Percentiles rank a stretch among this genome's conserved stretches.
Conservation (phyloP, 2,329 filamentous ascomycete genomes). For the Calonectria pseudoturangicola region DNA sequence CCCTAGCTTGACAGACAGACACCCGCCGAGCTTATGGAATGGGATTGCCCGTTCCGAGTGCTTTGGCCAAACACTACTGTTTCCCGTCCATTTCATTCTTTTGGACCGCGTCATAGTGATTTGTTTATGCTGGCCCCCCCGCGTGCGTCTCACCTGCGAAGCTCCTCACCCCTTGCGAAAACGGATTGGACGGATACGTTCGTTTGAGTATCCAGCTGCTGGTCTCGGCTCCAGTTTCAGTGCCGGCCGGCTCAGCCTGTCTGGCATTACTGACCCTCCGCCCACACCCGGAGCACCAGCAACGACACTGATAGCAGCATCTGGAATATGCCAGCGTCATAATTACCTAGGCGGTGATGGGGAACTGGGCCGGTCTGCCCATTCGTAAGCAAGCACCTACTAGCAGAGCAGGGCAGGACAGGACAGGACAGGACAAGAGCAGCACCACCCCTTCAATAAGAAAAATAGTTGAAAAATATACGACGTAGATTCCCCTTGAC, state of each 20-base stretch:
- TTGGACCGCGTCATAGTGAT: slow-evolving; percentile 17
- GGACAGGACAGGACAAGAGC: not conserved
- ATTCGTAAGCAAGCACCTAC: slow-evolving; percentile 27
- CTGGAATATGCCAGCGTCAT: slow-evolving; percentile 33
- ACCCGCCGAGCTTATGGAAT: slow-evolving; percentile 47
- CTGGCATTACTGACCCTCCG: slow-evolving; percentile 21
- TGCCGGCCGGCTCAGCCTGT: slow-evolving; percentile 31
- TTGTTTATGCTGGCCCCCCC: slow-evolving; percentile 11
- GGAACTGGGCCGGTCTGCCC: slow-evolving; percentile 2
- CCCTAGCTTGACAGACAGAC: slow-evolving; percentile 33
- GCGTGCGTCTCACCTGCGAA: slow-evolving; percentile 26
- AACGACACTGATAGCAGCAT: slow-evolving; percentile 21
- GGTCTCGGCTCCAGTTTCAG: slow-evolving; percentile 35
- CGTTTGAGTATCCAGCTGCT: slow-evolving; percentile 28
- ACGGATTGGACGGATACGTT: slow-evolving; percentile 13
- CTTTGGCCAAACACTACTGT: slow-evolving; percentile 39
- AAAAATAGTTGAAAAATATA: not conserved
- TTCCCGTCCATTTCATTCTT: slow-evolving; percentile 23
- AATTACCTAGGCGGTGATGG: slow-evolving; percentile 11
- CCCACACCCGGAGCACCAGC: slow-evolving; percentile 33
- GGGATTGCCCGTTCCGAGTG: slow-evolving; percentile 49
- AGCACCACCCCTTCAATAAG: slow-evolving; percentile 5
- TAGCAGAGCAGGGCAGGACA: no score
- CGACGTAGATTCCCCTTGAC: slow-evolving; percentile 17
- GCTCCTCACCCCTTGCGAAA: not conserved